Evolutionary conservation across 768 basidiomycete genomes (phyloP), one percentile per base, ranked within the genome.

Genomic region (Amanita molliuscula): DNA sequence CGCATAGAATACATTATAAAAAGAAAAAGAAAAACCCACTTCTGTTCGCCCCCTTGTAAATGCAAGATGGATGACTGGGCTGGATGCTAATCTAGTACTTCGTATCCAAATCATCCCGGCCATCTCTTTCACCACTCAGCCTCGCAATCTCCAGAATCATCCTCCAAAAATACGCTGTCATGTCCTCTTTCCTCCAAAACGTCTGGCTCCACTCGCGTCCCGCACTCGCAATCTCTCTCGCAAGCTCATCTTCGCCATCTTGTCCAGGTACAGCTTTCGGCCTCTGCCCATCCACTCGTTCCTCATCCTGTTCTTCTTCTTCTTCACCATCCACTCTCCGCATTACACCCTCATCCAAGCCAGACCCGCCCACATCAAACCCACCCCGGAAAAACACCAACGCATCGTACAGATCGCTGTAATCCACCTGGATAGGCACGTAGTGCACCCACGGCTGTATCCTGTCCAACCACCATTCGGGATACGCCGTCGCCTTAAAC

Each of bases 391-490:
- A 86, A 65, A 88, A 88, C 0, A 77, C 65, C 48, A 81, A 71
- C 13, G 75, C 67, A 50, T 87, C 85, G 61, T 81, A 74, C 8
- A 88, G 57, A 61, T 85, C 82, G 0, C 72, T 68, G 21, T 78
- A 75, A 53, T 81, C 78, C 0, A 79, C 60, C 51, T 77, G 74
- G 3, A 84, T 64, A 3, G 83, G 83, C 0, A 84, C 73, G 56
- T 84, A 85, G 58, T 84, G 82, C 1, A 84, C 74, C 82, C 82
- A 84, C 0, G 82, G 77, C 47, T 72, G 73, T 43, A 76, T 66
- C 18, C 78, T 71, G 34, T 79, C 76, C 9, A 64, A 63, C 55
- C 67, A 80, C 83, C 83, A 85, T 62, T 84, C 83, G 1, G 81
- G 81, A 56, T 79, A 83, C 47, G 79, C 72, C 0, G 82, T 81